A percentile compares a stretch with the other conserved stretches of the same genome.
Conservation (phyloP, 2,329 filamentous ascomycete species). For the Biscogniauxia mediterranea region DNA sequence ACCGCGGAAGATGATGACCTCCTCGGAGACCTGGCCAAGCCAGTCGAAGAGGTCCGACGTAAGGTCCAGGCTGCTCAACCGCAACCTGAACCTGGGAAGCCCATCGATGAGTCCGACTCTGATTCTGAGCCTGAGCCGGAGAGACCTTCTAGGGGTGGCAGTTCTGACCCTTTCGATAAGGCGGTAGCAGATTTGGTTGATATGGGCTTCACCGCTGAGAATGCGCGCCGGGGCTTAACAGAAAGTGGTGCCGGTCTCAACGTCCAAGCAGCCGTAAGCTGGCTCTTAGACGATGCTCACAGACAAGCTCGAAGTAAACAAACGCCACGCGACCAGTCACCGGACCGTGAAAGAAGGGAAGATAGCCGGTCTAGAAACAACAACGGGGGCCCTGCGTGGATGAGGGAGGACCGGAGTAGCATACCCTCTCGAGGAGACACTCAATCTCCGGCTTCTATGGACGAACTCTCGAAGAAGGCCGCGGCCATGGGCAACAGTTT, state of each 20-base stretch:
- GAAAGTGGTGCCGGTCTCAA: slow-evolving; percentile 78
- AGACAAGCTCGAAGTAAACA: slow-evolving; percentile 74
- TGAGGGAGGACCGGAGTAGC: slow-evolving; percentile 52
- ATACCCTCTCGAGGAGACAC: slow-evolving; percentile 50
- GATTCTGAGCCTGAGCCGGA: slow-evolving; percentile 46
- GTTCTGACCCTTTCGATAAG: slow-evolving; percentile 66
- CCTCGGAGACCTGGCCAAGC: slow-evolving; percentile 61
- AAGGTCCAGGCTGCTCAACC: slow-evolving; percentile 40
- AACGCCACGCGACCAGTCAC: slow-evolving; percentile 48
- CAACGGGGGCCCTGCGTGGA: slow-evolving; percentile 57
- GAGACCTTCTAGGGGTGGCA: slow-evolving; percentile 14
- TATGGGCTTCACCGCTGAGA: slow-evolving; percentile 88
- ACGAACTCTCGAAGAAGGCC: slow-evolving; percentile 77
- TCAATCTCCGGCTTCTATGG: slow-evolving; percentile 56
- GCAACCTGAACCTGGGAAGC: slow-evolving; percentile 53
- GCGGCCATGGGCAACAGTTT: slow-evolving; percentile 79
- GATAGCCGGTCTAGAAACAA: slow-evolving; percentile 36
- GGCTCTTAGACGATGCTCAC: slow-evolving; percentile 89
- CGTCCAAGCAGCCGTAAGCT: slow-evolving; percentile 83
- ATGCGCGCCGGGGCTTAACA: slow-evolving; percentile 74
- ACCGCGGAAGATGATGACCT: slow-evolving; percentile 58
- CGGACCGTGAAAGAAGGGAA: slow-evolving; percentile 41
- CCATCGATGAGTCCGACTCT: slow-evolving; percentile 51
- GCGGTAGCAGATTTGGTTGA: slow-evolving; percentile 88
- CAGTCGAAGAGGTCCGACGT: slow-evolving; percentile 61